These are phyloP conservation scores for Cladosporium sp. DNA, from an alignment of 2,329 filamentous ascomycete species.

Conservation along the genomic window DNA sequence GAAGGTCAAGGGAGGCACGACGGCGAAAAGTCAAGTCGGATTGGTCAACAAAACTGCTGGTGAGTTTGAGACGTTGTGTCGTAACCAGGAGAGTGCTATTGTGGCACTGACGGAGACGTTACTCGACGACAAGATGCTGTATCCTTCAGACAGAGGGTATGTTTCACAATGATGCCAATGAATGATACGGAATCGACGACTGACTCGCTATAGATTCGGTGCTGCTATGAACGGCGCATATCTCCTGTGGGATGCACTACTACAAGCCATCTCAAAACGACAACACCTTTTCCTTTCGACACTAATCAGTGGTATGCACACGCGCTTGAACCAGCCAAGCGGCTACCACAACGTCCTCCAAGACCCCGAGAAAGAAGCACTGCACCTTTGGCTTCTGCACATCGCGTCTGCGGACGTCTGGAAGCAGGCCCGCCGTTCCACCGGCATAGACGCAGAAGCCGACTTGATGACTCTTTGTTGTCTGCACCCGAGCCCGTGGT, in stretches of 20 bases:
- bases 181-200: not conserved
- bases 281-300: conserved; percentile 41
- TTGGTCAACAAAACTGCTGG: conserved; percentile 26
- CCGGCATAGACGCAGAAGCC: conserved; percentile 16
- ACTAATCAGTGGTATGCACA: conserved; percentile 44
- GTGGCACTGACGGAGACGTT: conserved; percentile 34
- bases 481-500: conserved; percentile 42
- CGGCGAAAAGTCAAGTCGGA: conserved; percentile 37
- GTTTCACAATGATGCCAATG: conserved; percentile 14
- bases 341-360: conserved; percentile 26
- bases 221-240: conserved; percentile 47
- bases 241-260: conserved; percentile 47
- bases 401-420: conserved; percentile 38
- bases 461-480: conserved; percentile 39
- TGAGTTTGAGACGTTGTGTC: conserved; percentile 7
- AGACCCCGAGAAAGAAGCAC: conserved; percentile 42
- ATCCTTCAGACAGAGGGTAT: conserved; percentile 41
- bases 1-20: conserved; percentile 35
- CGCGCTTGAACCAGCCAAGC: conserved; percentile 37
- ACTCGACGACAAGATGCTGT: conserved; percentile 40
- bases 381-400: conserved; percentile 54
- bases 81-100: conserved; percentile 17
- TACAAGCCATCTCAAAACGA: conserved; percentile 40
- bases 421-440: conserved; percentile 3
- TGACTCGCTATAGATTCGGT: conserved; percentile 31